phyloP scores from a whole-genome alignment of 345 rosid genomes.

The Rubroshorea leprosula region DNA sequence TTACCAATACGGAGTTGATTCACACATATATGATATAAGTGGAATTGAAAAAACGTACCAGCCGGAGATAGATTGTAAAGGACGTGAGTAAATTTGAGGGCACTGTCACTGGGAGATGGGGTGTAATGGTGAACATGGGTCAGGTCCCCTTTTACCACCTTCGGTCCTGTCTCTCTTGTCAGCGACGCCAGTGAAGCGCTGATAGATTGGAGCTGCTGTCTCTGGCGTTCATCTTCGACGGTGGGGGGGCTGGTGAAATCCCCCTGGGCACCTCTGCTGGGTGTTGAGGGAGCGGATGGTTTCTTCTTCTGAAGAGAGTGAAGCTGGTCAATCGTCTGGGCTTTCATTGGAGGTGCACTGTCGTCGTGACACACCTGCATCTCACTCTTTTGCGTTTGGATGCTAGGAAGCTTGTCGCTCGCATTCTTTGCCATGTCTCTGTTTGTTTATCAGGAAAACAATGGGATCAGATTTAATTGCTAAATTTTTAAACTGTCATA shows the following conservation, averaged over 20 bases:
- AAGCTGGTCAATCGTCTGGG: conserved; percentile 82
- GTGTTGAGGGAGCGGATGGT: conserved; percentile 70
- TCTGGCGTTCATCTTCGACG: conserved; percentile 68
- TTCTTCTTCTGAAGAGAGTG: conserved; percentile 87
- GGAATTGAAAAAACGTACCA: too few species aligned
- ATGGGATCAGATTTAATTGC: neutral
- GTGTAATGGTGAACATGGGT: conserved; percentile 31
- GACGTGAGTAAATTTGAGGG: conserved; percentile 81
- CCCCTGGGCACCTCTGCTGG: conserved; percentile 40
- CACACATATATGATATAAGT: too few species aligned
- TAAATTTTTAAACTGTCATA: neutral
- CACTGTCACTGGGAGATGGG: conserved; percentile 64
- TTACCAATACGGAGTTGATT: too few species aligned
- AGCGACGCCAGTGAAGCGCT: conserved; percentile 95
- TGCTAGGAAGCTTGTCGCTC: conserved; percentile 33
- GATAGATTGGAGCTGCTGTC: conserved; percentile 90
- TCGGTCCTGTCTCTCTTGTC: conserved; percentile 86
- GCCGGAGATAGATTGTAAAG: conserved; percentile 96
- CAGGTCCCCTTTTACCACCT: conserved; percentile 74
- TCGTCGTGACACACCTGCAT: conserved; percentile 63
- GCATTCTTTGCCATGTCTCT: neutral
- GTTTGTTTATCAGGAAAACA: neutral
- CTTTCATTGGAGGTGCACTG: conserved; percentile 71
- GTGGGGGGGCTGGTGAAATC: conserved; percentile 32
- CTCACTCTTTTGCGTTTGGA: conserved; percentile 28